A percentile compares a stretch with the other conserved stretches of the same genome.
Evolutionary conservation across 2,329 filamentous ascomycete genomes (phyloP).

Genomic region (Blumeriella jaapii): DNA sequence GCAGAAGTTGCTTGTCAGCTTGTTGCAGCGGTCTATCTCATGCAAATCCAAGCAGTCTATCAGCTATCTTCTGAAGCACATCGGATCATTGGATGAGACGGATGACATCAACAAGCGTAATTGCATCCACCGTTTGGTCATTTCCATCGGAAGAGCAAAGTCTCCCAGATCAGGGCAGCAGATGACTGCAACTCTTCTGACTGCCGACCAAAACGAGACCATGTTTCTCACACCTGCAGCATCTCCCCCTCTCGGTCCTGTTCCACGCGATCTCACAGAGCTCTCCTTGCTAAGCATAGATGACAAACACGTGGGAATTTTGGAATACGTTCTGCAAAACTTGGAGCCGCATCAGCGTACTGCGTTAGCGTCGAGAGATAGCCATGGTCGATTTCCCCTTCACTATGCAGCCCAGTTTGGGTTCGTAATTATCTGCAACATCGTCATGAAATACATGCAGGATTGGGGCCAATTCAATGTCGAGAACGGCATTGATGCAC

Average conservation of each 20-base stretch:
- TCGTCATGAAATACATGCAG: conserved; percentile 81
- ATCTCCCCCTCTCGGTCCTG: conserved; percentile 50
- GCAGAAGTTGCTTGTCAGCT: conserved; percentile 63
- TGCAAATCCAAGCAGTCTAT: conserved; percentile 59
- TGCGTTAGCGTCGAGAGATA: conserved; percentile 59
- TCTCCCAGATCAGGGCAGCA: conserved; percentile 30
- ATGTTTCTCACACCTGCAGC: conserved; percentile 70
- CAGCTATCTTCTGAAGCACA: conserved; percentile 53
- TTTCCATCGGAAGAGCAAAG: conserved; percentile 72
- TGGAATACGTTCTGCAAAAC: conserved; percentile 51
- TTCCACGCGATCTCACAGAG: conserved; percentile 54
- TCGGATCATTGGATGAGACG: conserved; percentile 67
- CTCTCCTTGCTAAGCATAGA: conserved; percentile 52
- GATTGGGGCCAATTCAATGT: conserved; percentile 81
- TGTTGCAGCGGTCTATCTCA: conserved; percentile 68
- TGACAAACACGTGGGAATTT: conserved; percentile 64
- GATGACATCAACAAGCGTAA: conserved; percentile 93
- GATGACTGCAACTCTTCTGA: conserved; percentile 28
- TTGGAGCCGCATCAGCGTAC: conserved; percentile 55
- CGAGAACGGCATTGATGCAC: conserved; percentile 73
- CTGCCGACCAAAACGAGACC: conserved; percentile 34
- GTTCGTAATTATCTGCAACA: conserved; percentile 78
- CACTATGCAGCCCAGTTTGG: conserved; percentile 95
- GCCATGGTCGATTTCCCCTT: conserved; percentile 71
- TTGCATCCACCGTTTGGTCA: conserved; percentile 83